phyloP scores from a whole-genome alignment of 2,329 filamentous ascomycete genomes.

The Ophiostoma ulmi region DNA sequence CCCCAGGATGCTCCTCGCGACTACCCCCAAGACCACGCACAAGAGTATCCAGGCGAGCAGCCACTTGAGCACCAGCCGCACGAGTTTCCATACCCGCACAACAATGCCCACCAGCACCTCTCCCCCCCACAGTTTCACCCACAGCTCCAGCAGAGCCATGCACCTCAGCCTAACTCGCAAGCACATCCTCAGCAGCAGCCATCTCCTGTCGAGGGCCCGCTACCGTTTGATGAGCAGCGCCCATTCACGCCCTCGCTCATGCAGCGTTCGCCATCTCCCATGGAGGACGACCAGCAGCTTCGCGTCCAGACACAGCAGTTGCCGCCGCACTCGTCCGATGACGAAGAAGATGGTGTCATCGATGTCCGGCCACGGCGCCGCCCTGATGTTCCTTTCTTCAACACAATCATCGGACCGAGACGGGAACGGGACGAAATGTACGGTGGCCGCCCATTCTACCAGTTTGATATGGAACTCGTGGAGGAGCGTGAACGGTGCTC shows the following conservation, averaged over 20 bases:
- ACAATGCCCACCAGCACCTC: slow-evolving; percentile 7
- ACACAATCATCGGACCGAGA: slow-evolving; percentile 31
- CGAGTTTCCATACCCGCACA: slow-evolving; percentile 10
- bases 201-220: not conserved
- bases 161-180: slow-evolving; percentile 11
- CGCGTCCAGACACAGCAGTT: not conserved
- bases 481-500: slow-evolving; percentile 82
- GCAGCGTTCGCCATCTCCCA: not conserved
- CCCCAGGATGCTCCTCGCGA: not conserved
- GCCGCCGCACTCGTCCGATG: not conserved
- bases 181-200: slow-evolving; percentile 12
- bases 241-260: not conserved
- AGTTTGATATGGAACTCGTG: slow-evolving; percentile 70
- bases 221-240: not conserved
- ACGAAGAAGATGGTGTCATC: not conserved
- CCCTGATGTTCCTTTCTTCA: slow-evolving; percentile 57
- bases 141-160: slow-evolving; percentile 27
- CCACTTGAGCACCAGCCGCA: slow-evolving; percentile 3
- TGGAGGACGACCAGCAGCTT: not conserved
- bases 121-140: slow-evolving; percentile 24
- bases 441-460: slow-evolving; percentile 69
- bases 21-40: not conserved
- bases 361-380: slow-evolving; percentile 29
- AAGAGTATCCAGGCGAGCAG: not conserved
- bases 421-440: slow-evolving; percentile 89